Percentiles rank a stretch among this genome's conserved stretches.
These are phyloP conservation scores for Fusarium sp. DNA, from an alignment of 2,329 filamentous ascomycete species.

Conservation along the genomic window DNA sequence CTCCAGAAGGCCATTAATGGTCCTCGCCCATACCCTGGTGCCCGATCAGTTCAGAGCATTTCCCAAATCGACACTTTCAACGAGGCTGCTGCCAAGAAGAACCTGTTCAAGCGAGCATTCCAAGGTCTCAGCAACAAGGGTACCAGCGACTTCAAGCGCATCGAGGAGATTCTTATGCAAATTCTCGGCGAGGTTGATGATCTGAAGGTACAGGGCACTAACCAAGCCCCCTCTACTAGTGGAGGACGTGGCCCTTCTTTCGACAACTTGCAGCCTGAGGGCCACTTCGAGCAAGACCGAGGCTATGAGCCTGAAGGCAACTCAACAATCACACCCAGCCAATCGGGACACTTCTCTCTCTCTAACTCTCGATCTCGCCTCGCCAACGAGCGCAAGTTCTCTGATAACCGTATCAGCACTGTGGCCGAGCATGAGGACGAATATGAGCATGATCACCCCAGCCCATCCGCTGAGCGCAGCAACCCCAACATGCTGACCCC, in stretches of 20 bases:
- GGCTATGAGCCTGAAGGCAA: constrained; percentile 90
- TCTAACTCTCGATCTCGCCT: constrained; percentile 60
- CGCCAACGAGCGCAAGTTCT: constrained; percentile 67
- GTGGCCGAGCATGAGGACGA: constrained; percentile 88
- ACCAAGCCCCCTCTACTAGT: constrained; percentile 50
- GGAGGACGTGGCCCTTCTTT: constrained; percentile 71
- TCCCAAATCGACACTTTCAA: constrained; percentile 67
- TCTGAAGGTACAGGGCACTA: constrained; percentile 72
- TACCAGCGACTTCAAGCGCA: constrained; percentile 85
- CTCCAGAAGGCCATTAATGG: constrained; percentile 86
- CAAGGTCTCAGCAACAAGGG: constrained; percentile 91
- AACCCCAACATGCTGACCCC: constrained; percentile 71
- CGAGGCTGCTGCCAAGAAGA: constrained; percentile 79
- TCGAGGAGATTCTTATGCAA: constrained; percentile 92
- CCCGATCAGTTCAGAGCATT: constrained; percentile 68
- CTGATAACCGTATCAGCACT: constrained; percentile 88
- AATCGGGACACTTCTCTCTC: constrained; percentile 80
- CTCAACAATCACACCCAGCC: constrained; percentile 73
- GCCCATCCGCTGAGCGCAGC: constrained; percentile 52
- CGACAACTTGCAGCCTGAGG: constrained; percentile 72
- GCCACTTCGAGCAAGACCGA: constrained; percentile 73
- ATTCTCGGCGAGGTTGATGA: constrained; percentile 92
- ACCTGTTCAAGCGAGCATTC: constrained; percentile 92
- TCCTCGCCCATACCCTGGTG: constrained; percentile 82
- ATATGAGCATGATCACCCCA: constrained; percentile 64